Percentiles rank a stretch among this genome's conserved stretches.
phyloP scores from a whole-genome alignment of 139 green algal species.

The Micractinium sp. region DNA sequence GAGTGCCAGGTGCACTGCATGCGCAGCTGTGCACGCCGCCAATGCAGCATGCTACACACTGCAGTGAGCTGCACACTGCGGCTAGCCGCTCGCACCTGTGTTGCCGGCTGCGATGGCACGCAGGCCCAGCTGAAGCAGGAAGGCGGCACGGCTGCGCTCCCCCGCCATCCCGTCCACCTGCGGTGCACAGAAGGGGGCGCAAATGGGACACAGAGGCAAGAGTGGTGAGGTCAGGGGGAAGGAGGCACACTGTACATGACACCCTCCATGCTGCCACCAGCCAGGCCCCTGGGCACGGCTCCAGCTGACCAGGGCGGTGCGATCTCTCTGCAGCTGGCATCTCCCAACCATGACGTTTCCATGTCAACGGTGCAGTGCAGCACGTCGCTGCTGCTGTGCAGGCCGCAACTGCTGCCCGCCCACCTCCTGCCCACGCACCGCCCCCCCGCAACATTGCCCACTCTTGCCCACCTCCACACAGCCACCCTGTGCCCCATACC shows the following conservation, averaged over 20 bases:
- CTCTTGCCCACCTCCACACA: no score
- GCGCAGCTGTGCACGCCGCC: neutral
- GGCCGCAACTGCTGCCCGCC: no score
- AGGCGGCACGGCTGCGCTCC: conserved; percentile 18
- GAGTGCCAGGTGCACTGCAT: neutral
- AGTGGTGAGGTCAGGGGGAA: neutral
- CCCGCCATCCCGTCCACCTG: conserved; percentile 16
- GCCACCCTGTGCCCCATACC: no score
- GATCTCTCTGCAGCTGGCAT: no score
- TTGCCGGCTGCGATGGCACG: conserved; percentile 39
- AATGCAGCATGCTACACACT: neutral
- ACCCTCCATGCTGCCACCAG: no score
- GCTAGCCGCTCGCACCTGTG: neutral
- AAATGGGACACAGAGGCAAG: neutral
- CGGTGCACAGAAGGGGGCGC: neutral
- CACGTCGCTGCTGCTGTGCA: no score
- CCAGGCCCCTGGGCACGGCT: no score
- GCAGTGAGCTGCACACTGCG: neutral
- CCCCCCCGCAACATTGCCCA: no score
- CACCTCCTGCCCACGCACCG: no score
- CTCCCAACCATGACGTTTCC: neutral
- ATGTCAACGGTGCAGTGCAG: neutral
- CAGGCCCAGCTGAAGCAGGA: conserved; percentile 49
- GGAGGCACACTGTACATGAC: neutral
- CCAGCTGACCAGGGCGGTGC: no score